Evolutionary conservation across 441 rosid species (phyloP).

Genomic region (Pelargonium citronellum): DNA sequence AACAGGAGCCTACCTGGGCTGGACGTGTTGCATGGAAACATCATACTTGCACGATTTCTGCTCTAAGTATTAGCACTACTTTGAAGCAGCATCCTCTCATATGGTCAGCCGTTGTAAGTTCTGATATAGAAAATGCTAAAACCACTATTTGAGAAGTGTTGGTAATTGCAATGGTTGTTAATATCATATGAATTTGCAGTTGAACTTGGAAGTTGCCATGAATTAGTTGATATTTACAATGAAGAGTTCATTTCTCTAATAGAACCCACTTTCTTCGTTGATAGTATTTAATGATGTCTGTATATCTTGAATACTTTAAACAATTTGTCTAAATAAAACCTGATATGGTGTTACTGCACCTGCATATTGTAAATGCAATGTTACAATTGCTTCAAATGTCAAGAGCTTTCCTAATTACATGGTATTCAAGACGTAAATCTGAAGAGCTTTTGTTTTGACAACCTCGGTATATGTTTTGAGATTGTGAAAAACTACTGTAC

Average conservation of each 20-base stretch:
- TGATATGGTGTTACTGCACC: neutral
- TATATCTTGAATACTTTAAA: neutral
- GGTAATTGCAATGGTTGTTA: constrained; percentile 4
- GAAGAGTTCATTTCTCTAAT: neutral
- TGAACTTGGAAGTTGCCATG: neutral
- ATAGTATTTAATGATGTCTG: neutral
- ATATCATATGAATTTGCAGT: neutral
- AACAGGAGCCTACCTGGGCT: constrained; percentile 94
- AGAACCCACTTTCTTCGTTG: neutral
- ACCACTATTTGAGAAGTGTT: neutral
- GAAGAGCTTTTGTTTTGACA: neutral
- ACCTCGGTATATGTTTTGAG: neutral
- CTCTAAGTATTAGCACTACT: constrained; percentile 91
- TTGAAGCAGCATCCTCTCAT: constrained; percentile 93
- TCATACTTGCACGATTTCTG: constrained; percentile 93
- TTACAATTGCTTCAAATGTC: neutral
- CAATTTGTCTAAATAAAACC: constrained; percentile 1
- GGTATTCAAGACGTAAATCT: neutral
- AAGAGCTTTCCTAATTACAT: neutral
- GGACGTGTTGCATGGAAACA: constrained; percentile 93
- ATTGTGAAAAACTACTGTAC: neutral
- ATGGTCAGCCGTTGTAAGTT: constrained; percentile 86
- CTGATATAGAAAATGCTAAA: constrained; percentile 17
- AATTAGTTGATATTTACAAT: neutral
- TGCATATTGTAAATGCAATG: neutral